These are phyloP conservation scores for Paraurostyla sp. DNA, from an alignment of 73 alveolate genomes.

Conservation along the genomic window DNA sequence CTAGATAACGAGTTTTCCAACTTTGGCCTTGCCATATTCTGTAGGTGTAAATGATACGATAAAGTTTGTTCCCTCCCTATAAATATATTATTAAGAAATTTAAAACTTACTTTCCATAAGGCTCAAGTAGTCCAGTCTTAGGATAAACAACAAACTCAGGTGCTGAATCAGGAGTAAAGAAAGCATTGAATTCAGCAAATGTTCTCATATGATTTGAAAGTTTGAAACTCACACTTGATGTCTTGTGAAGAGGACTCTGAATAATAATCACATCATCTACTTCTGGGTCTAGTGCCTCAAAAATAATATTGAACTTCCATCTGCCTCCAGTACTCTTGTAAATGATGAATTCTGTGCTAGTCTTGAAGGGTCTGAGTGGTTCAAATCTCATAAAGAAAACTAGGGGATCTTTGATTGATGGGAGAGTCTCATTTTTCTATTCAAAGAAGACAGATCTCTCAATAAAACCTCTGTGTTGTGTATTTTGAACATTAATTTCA, in stretches of 20 bases:
- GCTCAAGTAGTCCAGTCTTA: constrained; percentile 93
- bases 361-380: constrained; percentile 97
- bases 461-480: constrained; percentile 84
- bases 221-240: constrained; percentile 94
- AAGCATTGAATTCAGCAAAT: constrained; percentile 96
- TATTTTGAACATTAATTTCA: constrained; percentile 89
- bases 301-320: constrained; percentile 95
- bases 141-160: constrained; percentile 96
- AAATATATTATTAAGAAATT: neutral
- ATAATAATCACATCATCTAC: constrained; percentile 97
- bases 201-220: constrained; percentile 92
- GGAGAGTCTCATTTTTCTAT: constrained; percentile 79
- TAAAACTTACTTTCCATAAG: constrained; percentile 86
- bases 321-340: constrained; percentile 97
- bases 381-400: constrained; percentile 92
- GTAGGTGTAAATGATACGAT: constrained; percentile 96
- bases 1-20: constrained; percentile 94
- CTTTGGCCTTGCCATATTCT: constrained; percentile 97
- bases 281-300: constrained; percentile 98
- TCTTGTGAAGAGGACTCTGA: constrained; percentile 91
- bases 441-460: constrained; percentile 94
- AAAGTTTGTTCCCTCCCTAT: constrained; percentile 96
- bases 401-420: constrained; percentile 82
- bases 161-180: constrained; percentile 95
- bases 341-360: constrained; percentile 91